These are phyloP conservation scores for Volvox africanus DNA, from an alignment of 139 green algal species.

Conservation along the genomic window DNA sequence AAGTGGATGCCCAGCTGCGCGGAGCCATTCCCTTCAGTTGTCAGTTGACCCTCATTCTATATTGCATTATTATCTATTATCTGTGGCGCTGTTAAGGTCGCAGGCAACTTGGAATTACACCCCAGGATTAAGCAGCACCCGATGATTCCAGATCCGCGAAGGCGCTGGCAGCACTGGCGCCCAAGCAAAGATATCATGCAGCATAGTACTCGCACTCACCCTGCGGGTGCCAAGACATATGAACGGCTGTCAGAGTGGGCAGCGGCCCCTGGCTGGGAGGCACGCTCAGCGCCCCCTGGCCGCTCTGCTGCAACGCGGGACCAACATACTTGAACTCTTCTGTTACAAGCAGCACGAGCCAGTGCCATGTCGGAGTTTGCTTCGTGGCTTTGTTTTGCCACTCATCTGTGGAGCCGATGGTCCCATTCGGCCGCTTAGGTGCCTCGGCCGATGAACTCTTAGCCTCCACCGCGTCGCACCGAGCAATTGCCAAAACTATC, in stretches of 20 bases:
- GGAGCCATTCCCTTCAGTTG: no score
- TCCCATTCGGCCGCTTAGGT: not conserved
- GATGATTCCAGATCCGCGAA: no score
- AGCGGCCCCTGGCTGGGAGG: not conserved
- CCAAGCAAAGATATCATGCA: no score
- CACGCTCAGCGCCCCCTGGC: not conserved
- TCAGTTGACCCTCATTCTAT: no score
- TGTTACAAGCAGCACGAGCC: not conserved
- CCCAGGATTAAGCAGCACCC: no score
- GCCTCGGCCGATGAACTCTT: not conserved
- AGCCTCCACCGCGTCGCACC: not conserved
- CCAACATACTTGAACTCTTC: not conserved
- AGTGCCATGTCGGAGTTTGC: conserved; percentile 7
- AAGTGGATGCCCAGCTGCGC: no score
- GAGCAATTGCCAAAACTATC: not conserved
- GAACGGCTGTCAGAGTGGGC: not conserved
- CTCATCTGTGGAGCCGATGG: not conserved
- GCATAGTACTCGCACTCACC: not conserved
- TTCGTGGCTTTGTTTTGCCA: not conserved
- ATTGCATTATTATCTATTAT: no score
- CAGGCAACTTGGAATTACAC: no score
- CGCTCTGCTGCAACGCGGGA: not conserved
- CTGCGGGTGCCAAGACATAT: conserved; percentile 25
- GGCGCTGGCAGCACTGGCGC: no score
- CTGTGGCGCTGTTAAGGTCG: no score